A percentile compares a stretch with the other conserved stretches of the same genome.
Evolutionary conservation across 208 protist genomes (phyloP).

Genomic region (Phytomonas francai): DNA sequence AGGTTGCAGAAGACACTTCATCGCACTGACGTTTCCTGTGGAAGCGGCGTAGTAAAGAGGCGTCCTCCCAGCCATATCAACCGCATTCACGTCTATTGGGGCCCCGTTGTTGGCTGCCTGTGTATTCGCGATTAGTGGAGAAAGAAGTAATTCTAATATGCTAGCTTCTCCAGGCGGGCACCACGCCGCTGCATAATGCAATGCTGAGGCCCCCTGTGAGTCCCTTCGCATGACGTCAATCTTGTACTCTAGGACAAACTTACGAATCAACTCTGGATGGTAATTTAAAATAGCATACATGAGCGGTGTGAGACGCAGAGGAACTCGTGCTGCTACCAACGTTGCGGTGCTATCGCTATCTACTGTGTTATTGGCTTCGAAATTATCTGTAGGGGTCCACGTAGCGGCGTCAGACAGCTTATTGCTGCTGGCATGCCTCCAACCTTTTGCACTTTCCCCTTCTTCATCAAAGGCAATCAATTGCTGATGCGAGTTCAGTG

Average conservation of each 20-base stretch:
- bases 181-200: conserved; percentile 65
- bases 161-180: conserved; percentile 15
- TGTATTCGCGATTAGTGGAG: conserved; percentile 16
- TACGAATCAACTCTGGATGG: conserved; percentile 75
- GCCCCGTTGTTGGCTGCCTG: not conserved
- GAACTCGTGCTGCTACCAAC: conserved; percentile 19
- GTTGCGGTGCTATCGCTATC: not conserved
- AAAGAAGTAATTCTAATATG: conserved; percentile 57
- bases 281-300: conserved; percentile 73
- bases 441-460: not conserved
- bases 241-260: conserved; percentile 58
- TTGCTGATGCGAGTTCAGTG: not conserved
- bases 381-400: not conserved
- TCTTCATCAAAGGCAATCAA: not conserved
- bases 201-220: conserved; percentile 55
- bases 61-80: conserved; percentile 67
- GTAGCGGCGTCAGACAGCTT: not conserved
- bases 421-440: not conserved
- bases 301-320: conserved; percentile 51
- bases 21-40: conserved; percentile 48
- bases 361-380: not conserved
- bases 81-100: conserved; percentile 60
- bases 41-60: conserved; percentile 77
- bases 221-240: conserved; percentile 68
- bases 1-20: conserved; percentile 31